Evolutionary conservation across 176 grass and related monocot species (phyloP), one percentile per base, ranked within the genome.

Genomic region (Elaeis guineensis): DNA sequence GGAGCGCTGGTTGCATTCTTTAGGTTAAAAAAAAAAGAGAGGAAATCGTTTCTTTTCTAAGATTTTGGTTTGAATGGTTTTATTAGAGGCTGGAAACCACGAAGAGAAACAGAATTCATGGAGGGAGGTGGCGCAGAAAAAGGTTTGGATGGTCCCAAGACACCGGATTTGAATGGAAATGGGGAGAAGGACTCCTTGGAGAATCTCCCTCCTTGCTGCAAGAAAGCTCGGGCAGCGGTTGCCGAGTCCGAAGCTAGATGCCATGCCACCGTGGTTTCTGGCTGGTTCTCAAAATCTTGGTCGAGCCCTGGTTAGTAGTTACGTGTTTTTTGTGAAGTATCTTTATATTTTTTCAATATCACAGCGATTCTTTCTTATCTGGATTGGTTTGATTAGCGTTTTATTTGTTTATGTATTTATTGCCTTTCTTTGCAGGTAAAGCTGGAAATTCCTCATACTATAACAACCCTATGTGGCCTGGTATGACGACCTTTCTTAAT

Each of bases 381-480:
- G 9, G 9, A 44, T 44, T 44, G 35, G 32, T 35, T 35, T 35
- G 8, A 35, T 35, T 35, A 35, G 7, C 5, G 0, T 35, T 35
- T 35, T 9, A 75, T 50, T 49, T 9, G 52, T 78, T 54, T 44
- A 48, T 44, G 17, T 0, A 54, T 56, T 19, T 73, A 23, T 76
- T 21, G 4, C 32, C 28, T 15, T 17, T 65, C 12, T 60, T 5
- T 85, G 50, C 72, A 97, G 93, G 77, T 67, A 89, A 92, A 79
- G 62, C 60, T 0, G 67, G 56, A 73, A 92, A 92, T 65, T 61
- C 67, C 25, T 76, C 87, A 60, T 98, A 89, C 50, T 98, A 92
- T 71, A 98, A 98, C 52, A 98, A 92, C 35, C 93, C 88, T n/a
- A 92, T 92, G 93, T 98, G 93, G 93, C 93, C 88, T 83, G 93